These are phyloP conservation scores for Eucalyptus sp. DNA, from an alignment of 345 rosid species.

Conservation along the genomic window DNA sequence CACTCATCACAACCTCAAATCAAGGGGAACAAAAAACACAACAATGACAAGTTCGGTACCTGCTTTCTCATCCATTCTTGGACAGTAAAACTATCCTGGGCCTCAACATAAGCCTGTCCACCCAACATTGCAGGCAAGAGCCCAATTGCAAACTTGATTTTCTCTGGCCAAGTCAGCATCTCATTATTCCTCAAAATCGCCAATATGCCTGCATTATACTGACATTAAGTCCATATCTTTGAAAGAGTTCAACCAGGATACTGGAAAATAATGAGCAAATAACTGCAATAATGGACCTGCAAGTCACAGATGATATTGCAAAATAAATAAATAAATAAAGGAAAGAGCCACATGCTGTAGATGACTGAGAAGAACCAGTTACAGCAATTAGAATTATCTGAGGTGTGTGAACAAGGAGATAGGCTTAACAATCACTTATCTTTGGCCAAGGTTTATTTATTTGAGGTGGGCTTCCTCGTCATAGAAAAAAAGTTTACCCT, in stretches of 20 bases:
- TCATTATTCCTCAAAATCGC: slow-evolving; percentile 86
- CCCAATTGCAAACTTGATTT: slow-evolving; percentile 91
- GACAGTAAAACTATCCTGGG: slow-evolving; percentile 83
- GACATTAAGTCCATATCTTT: neutral
- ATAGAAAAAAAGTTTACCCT: neutral
- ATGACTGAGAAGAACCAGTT: neutral
- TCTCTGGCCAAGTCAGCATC: slow-evolving; percentile 98
- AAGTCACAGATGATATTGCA: neutral
- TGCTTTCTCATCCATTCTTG: slow-evolving; percentile 89
- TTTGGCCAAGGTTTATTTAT: neutral
- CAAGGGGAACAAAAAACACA: neutral
- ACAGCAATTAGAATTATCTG: neutral
- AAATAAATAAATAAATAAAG: neutral
- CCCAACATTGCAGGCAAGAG: slow-evolving; percentile 93
- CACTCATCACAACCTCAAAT: neutral
- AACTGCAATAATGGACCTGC: neutral
- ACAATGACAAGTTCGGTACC: slow-evolving; percentile 5
- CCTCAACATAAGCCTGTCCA: slow-evolving; percentile 89
- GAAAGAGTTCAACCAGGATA: neutral
- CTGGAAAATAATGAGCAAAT: neutral
- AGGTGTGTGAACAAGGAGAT: neutral
- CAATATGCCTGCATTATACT: slow-evolving; percentile 48
- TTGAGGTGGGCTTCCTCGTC: neutral
- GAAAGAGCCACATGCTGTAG: neutral
- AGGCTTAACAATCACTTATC: neutral